These are phyloP conservation scores for Pseudotsuga menziesii DNA, from an alignment of 75 land plant genomes.

Conservation along the genomic window DNA sequence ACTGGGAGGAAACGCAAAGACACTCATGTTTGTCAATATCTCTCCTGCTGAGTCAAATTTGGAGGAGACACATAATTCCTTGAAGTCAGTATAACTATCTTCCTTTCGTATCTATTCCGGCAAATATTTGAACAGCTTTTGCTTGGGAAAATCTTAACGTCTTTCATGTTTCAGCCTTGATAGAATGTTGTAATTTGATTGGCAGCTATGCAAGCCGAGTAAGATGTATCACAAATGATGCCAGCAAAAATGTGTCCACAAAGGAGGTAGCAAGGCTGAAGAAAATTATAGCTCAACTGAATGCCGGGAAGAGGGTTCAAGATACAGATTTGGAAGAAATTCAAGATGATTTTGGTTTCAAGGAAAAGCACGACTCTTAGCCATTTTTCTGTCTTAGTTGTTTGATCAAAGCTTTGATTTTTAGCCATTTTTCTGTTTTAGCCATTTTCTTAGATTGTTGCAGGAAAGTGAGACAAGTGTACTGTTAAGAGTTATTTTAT, in stretches of 20 bases:
- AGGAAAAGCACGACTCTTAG: background rate
- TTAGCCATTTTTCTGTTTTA: no score
- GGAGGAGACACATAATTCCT: constrained; percentile 93
- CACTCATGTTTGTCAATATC: constrained; percentile 97
- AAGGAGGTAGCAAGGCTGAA: constrained; percentile 84
- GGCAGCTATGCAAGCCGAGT: constrained; percentile 96
- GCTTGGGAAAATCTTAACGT: background rate
- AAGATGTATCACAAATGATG: constrained; percentile 83
- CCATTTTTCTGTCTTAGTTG: no score
- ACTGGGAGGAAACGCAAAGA: constrained; percentile 99
- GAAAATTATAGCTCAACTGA: constrained; percentile 76
- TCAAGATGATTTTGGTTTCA: constrained; percentile 33
- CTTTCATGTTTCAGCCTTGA: background rate
- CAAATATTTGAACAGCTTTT: constrained; percentile 4
- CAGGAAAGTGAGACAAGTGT: no score
- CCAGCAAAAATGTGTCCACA: constrained; percentile 79
- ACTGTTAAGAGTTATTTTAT: no score
- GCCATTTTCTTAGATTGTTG: no score
- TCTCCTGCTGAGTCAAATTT: constrained; percentile 97
- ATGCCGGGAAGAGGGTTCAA: constrained; percentile 63
- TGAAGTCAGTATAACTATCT: constrained; percentile 49
- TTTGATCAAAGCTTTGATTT: no score
- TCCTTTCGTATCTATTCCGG: background rate
- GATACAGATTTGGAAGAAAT: constrained; percentile 89
- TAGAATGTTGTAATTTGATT: background rate